phyloP scores from a whole-genome alignment of 306 rosid genomes.

The Medicago truncatula region DNA sequence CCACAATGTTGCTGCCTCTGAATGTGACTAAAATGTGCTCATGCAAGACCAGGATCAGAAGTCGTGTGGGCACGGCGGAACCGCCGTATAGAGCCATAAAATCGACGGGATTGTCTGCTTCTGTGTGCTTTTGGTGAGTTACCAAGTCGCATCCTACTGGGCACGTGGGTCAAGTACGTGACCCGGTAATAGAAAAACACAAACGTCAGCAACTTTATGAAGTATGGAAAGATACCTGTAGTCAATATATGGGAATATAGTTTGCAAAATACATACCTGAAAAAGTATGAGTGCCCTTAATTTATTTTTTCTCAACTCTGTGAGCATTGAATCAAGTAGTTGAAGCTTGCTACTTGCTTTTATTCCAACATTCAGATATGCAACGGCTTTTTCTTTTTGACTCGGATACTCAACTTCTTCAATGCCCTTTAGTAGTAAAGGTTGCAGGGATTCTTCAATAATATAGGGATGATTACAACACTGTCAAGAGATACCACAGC shows the following conservation, averaged over 20 bases:
- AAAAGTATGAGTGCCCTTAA: slow-evolving; percentile 73
- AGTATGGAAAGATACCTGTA: not conserved
- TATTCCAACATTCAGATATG: slow-evolving; percentile 64
- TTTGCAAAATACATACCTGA: slow-evolving; percentile 59
- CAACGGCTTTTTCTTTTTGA: slow-evolving; percentile 34
- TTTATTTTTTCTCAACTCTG: slow-evolving; percentile 64
- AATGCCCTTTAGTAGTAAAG: slow-evolving; percentile 53
- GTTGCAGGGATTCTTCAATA: slow-evolving; percentile 52
- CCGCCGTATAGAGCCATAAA: not conserved
- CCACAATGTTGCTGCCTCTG: not conserved
- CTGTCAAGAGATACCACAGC: slow-evolving; percentile 55
- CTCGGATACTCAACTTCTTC: slow-evolving; percentile 52
- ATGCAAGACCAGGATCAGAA: not conserved
- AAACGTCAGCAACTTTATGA: not conserved
- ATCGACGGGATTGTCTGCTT: not conserved
- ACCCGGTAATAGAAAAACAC: not conserved
- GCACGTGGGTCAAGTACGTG: not conserved
- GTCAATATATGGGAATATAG: not conserved
- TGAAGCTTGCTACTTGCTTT: slow-evolving; percentile 91
- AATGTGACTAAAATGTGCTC: not conserved
- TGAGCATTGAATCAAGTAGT: slow-evolving; percentile 86
- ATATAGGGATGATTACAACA: slow-evolving; percentile 89
- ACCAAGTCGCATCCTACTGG: not conserved
- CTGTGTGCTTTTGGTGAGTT: not conserved
- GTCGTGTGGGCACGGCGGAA: not conserved